Conservation (phyloP, 768 basidiomycete species). For the Baorangia bicolor region DNA sequence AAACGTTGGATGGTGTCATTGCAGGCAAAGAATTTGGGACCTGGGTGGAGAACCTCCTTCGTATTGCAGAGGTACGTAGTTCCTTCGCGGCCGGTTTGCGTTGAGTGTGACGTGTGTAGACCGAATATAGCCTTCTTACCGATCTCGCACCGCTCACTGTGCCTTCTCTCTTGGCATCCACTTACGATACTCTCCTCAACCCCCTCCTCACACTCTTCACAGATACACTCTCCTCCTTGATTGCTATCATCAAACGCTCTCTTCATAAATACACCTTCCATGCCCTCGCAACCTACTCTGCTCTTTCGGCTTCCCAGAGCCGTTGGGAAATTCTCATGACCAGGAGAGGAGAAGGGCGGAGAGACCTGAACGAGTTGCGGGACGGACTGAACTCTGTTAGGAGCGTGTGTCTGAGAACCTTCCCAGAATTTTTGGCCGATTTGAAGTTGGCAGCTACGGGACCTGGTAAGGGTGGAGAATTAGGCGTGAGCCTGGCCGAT, state of each 20-base stretch:
- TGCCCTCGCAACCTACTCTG: conserved; percentile 69
- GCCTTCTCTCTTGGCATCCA: conserved; percentile 49
- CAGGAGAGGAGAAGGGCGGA: conserved; percentile 45
- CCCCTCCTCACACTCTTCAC: conserved; percentile 68
- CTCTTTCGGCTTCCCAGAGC: conserved; percentile 52
- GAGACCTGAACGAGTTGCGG: conserved; percentile 64
- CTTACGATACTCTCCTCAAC: conserved; percentile 59
- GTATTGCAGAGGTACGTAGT: conserved; percentile 59
- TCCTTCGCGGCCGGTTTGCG: not conserved
- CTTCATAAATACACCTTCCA: conserved; percentile 79
- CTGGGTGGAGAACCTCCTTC: conserved; percentile 66
- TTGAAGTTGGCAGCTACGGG: conserved; percentile 60
- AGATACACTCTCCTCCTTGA: conserved; percentile 61
- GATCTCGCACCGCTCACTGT: conserved; percentile 63
- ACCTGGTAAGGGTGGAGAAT: conserved; percentile 52
- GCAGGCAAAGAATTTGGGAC: conserved; percentile 70
- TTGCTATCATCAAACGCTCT: conserved; percentile 67
- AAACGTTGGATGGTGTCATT: conserved; percentile 61
- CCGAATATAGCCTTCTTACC: conserved; percentile 63
- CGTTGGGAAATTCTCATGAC: conserved; percentile 68
- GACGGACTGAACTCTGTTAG: conserved; percentile 66
- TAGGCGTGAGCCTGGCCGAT: conserved; percentile 63
- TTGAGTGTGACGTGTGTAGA: conserved; percentile 36
- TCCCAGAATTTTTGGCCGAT: conserved; percentile 82
- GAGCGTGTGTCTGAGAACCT: conserved; percentile 72